Evolutionary conservation across 768 basidiomycete genomes (phyloP).

Genomic region (Pisolithus microcarpus): DNA sequence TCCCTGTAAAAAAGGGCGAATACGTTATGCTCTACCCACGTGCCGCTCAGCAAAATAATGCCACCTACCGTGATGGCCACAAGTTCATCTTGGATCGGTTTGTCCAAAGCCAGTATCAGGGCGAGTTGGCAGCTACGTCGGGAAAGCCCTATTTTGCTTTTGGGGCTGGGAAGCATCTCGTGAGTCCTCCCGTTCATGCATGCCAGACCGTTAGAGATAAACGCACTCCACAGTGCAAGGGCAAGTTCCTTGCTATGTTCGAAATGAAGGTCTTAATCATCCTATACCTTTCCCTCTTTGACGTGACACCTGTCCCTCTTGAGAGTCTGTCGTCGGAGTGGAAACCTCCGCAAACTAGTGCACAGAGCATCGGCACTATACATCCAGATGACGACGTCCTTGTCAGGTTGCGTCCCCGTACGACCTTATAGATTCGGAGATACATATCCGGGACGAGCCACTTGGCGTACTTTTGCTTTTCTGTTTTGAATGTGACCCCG

Average conservation of each 20-base stretch:
- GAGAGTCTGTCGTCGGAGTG: background rate
- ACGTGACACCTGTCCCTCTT: background rate
- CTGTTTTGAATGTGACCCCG: no score
- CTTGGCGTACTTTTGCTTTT: no score
- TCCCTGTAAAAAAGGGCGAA: slow-evolving; percentile 17
- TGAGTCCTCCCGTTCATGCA: slow-evolving; percentile 1
- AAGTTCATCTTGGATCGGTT: slow-evolving; percentile 17
- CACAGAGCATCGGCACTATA: background rate
- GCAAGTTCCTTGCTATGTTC: background rate
- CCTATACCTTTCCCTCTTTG: background rate
- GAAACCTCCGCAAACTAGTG: background rate
- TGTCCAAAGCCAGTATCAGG: slow-evolving; percentile 8
- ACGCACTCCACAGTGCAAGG: background rate
- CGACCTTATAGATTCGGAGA: background rate
- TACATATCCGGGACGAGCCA: background rate
- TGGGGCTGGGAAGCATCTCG: slow-evolving; percentile 14
- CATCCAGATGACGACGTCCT: background rate
- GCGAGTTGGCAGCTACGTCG: slow-evolving; percentile 9
- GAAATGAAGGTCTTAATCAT: background rate
- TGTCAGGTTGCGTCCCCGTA: background rate
- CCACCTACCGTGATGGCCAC: slow-evolving; percentile 8
- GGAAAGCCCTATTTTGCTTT: slow-evolving; percentile 11
- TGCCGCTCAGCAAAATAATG: slow-evolving; percentile 15
- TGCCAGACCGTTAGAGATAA: background rate
- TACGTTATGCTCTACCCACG: slow-evolving; percentile 15